phyloP scores from a whole-genome alignment of 73 alveolate genomes.

The Paramecium biaurelia region DNA sequence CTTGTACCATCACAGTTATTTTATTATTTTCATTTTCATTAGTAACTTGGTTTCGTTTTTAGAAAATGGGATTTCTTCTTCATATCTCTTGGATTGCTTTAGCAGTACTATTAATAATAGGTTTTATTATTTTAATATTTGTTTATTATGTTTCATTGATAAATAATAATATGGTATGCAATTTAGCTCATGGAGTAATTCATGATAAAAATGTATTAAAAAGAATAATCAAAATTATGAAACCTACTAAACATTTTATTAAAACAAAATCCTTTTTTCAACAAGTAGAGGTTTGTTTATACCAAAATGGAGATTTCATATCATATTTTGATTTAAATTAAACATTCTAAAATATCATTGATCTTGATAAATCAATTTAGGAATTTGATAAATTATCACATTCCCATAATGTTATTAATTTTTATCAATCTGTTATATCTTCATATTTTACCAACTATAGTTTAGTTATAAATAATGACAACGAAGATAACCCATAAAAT shows the following conservation, averaged over 20 bases:
- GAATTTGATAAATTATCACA: not conserved
- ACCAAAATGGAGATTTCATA: not conserved
- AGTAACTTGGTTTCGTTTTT: slow-evolving; percentile 26
- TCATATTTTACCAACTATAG: not conserved
- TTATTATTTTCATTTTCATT: not conserved
- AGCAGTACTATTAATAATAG: not conserved
- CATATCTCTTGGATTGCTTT: slow-evolving; percentile 23
- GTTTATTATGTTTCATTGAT: slow-evolving; percentile 20
- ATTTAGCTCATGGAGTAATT: not conserved
- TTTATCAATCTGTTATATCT: not conserved
- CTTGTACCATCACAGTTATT: not conserved
- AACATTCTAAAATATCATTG: not conserved
- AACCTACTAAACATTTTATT: not conserved
- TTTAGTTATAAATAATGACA: not conserved
- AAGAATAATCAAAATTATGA: not conserved
- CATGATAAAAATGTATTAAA: slow-evolving; percentile 3
- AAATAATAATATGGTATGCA: slow-evolving; percentile 1
- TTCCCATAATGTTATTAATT: not conserved
- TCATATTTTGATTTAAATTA: not conserved
- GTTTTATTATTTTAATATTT: not conserved
- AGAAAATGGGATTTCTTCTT: not conserved
- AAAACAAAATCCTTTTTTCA: not conserved
- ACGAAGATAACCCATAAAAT: not conserved
- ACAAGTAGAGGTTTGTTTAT: not conserved
- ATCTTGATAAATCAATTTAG: not conserved